A percentile compares a stretch with the other conserved stretches of the same genome.
phyloP scores from a whole-genome alignment of 2,329 filamentous ascomycete species.

The Fusarium abutilonis region DNA sequence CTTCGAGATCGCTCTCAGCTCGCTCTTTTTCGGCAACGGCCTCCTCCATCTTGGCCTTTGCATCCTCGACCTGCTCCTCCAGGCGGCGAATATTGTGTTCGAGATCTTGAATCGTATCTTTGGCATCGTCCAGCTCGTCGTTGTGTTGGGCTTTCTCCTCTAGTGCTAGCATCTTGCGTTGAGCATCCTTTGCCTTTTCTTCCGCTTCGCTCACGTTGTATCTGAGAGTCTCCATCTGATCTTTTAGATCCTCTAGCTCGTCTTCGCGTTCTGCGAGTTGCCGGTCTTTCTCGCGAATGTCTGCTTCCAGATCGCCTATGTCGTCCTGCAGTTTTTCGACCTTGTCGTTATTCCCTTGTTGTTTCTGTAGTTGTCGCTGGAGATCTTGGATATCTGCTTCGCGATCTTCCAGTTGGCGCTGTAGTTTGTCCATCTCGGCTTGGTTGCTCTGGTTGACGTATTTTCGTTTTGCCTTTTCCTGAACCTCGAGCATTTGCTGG shows the following conservation, averaged over 20 bases:
- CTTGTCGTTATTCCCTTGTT: conserved; percentile 66
- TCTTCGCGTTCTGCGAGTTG: conserved; percentile 79
- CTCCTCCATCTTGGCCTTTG: conserved; percentile 64
- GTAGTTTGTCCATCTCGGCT: conserved; percentile 67
- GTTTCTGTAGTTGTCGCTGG: conserved; percentile 66
- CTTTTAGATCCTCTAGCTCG: conserved; percentile 74
- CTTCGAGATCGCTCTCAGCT: conserved; percentile 68
- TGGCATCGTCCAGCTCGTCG: conserved; percentile 65
- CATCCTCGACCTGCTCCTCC: conserved; percentile 64
- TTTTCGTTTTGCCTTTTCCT: conserved; percentile 81
- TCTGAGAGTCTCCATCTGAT: conserved; percentile 67
- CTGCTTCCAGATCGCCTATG: conserved; percentile 78
- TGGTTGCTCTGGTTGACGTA: conserved; percentile 77
- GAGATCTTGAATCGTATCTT: conserved; percentile 67
- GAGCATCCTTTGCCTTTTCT: conserved; percentile 66
- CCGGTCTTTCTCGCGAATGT: conserved; percentile 79
- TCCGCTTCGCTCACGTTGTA: conserved; percentile 63
- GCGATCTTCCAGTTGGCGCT: conserved; percentile 64
- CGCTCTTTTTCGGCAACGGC: conserved; percentile 64
- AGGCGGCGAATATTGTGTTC: conserved; percentile 64
- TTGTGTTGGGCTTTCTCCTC: conserved; percentile 64
- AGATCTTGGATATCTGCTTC: conserved; percentile 70
- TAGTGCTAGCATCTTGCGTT: conserved; percentile 62
- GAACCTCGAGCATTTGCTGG: conserved; percentile 81
- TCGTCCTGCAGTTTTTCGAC: conserved; percentile 76